Evolutionary conservation across 2,329 filamentous ascomycete species (phyloP).

Genomic region (Meredithiella fracta): DNA sequence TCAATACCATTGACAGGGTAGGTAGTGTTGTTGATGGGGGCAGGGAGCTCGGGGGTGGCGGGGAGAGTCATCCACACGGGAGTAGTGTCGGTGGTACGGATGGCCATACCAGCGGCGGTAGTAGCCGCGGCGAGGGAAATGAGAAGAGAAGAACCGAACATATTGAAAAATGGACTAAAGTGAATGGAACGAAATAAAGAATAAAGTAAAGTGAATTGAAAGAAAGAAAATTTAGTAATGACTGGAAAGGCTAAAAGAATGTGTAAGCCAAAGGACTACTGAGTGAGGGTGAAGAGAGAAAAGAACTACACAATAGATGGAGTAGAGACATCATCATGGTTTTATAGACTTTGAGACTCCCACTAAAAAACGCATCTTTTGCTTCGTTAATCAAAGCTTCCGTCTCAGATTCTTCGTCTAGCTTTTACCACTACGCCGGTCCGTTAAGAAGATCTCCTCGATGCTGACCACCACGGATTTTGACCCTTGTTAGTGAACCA

Average conservation of each 20-base stretch:
- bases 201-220: neutral
- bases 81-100: slow-evolving; percentile 17
- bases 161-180: neutral
- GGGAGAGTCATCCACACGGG: slow-evolving; percentile 23
- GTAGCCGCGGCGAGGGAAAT: slow-evolving; percentile 1
- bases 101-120: slow-evolving; percentile 15
- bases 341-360: neutral
- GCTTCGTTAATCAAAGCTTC: too few relatives aligned
- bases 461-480: neutral
- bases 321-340: neutral
- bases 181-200: neutral
- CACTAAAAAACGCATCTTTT: too few relatives aligned
- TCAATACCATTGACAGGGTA: slow-evolving; percentile 23
- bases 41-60: slow-evolving; percentile 23
- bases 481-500: neutral
- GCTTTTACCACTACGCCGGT: neutral
- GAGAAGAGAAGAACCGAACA: slow-evolving; percentile 7
- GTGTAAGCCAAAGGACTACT: neutral
- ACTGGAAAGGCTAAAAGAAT: neutral
- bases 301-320: neutral
- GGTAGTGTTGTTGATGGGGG: slow-evolving; percentile 20
- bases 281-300: neutral
- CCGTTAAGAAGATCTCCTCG: neutral
- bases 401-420: neutral
- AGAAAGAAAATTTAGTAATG: too few relatives aligned